Evolutionary conservation across 169 alveolate species (phyloP).

Genomic region (Theileria equi): DNA sequence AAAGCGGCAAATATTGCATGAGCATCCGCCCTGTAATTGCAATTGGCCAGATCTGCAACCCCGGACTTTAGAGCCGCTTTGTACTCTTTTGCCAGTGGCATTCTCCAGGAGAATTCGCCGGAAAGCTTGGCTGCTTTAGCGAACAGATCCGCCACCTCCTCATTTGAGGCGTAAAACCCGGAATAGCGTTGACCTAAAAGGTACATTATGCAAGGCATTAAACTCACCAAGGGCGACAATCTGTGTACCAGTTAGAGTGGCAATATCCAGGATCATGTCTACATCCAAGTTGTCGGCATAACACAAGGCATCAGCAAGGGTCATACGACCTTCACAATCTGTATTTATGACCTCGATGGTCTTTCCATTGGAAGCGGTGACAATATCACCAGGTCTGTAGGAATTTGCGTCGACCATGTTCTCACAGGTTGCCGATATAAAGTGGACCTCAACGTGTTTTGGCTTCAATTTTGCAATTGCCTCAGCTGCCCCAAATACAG

Average conservation of each 20-base stretch:
- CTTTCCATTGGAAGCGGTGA: constrained; percentile 90
- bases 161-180: constrained; percentile 50
- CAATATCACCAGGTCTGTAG: constrained; percentile 91
- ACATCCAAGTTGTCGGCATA: constrained; percentile 86
- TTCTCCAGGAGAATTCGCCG: constrained; percentile 84
- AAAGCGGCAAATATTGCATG: constrained; percentile 89
- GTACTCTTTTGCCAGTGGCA: constrained; percentile 85
- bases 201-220: constrained; percentile 11
- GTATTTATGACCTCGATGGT: constrained; percentile 96
- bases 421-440: constrained; percentile 86
- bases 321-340: constrained; percentile 97
- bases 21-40: constrained; percentile 71
- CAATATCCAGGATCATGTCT: constrained; percentile 86
- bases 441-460: constrained; percentile 81
- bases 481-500: constrained; percentile 86
- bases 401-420: constrained; percentile 86
- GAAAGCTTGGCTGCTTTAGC: constrained; percentile 64
- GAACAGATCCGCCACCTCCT: constrained; percentile 26
- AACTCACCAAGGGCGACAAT: constrained; percentile 86
- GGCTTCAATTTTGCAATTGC: constrained; percentile 81
- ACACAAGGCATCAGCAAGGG: constrained; percentile 95
- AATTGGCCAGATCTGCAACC: constrained; percentile 87
- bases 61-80: constrained; percentile 74
- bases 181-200: constrained; percentile 32
- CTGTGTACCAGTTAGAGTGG: constrained; percentile 95